Conservation (phyloP, 441 rosid genomes). For the Adansonia madagascariensis region DNA sequence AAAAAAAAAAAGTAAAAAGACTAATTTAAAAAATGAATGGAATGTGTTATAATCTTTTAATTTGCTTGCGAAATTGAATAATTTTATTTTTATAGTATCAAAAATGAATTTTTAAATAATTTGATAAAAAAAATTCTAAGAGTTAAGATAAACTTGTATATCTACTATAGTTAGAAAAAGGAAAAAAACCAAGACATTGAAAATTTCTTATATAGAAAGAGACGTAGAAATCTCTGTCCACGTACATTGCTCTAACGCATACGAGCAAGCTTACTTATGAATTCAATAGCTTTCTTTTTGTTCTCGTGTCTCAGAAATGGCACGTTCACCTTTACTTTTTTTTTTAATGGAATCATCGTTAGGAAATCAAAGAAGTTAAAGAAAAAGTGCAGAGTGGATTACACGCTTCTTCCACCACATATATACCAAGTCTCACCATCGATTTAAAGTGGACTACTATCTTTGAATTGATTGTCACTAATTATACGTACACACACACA, state of each 20-base stretch:
- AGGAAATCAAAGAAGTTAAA: not conserved
- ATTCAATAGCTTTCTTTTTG: not conserved
- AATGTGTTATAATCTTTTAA: too few species aligned
- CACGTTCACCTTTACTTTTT: conserved; percentile 1
- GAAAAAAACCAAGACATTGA: not conserved
- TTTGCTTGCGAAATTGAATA: too few species aligned
- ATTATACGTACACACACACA: not conserved
- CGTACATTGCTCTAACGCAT: not conserved
- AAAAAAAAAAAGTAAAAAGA: too few species aligned
- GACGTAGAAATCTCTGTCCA: not conserved
- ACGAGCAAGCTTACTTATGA: not conserved
- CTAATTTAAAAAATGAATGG: too few species aligned
- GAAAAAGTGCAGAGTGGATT: not conserved
- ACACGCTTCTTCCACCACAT: not conserved
- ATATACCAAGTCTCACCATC: not conserved
- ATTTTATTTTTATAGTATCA: too few species aligned
- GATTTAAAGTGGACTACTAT: not conserved
- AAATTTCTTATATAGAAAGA: not conserved
- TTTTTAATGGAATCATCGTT: not conserved
- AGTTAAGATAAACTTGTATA: not conserved
- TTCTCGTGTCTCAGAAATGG: not conserved
- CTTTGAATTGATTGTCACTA: not conserved
- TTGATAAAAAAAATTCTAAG: not conserved
- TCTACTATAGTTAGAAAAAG: not conserved
- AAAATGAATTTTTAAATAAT: too few species aligned